Base-by-base conservation (phyloP, 331 rosid genomes). In the Stylosanthes scabra region DNA sequence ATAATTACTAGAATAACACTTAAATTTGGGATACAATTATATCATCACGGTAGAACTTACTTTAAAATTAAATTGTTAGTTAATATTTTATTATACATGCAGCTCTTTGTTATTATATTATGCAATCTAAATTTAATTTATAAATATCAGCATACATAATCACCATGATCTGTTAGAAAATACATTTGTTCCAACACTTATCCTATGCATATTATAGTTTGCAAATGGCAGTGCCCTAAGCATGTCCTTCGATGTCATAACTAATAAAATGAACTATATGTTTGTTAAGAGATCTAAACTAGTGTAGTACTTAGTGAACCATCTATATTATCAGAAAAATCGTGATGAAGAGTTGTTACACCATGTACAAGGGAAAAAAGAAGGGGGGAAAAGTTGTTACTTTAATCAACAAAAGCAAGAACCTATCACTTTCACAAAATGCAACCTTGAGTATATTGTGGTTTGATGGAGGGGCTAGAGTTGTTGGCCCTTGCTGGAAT, bases 361-460 rank as follows among this genome's bases (percentile, higher is more conserved):
- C n/a, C 63, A 63, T 55, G 68, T 62, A 29, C 5, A 16, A 34
- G 50, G 49, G 25, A 20, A 20, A 59, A 78, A 59, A 51, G 3
- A 31, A 5, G 37, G 37, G 37, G 37, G 4, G 56, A 37, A 77
- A 61, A 66, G 6, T n/a, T 49, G 55, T 66, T 60, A 54, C 55
- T 72, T 52, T 29, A 75, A 64, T 16, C 75, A 72, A 63, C 54
- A 74, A 64, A 64, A 63, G 63, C 51, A 68, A 39, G 67, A 46
- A 57, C 7, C 54, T 46, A 27, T 62, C 60, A 55, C 73, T 52
- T 59, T 62, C 25, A 64, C 52, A 77, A 45, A 66, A 16, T 9
- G 5, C 58, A 75, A 52, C 55, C 61, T 65, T 50, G 27, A 55
- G 31, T 72, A 59, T 74, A 54, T 45, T 40, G 29, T 44, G 37